Conservation (phyloP, 2,329 filamentous ascomycete species). For the Penicillium frequentans region DNA sequence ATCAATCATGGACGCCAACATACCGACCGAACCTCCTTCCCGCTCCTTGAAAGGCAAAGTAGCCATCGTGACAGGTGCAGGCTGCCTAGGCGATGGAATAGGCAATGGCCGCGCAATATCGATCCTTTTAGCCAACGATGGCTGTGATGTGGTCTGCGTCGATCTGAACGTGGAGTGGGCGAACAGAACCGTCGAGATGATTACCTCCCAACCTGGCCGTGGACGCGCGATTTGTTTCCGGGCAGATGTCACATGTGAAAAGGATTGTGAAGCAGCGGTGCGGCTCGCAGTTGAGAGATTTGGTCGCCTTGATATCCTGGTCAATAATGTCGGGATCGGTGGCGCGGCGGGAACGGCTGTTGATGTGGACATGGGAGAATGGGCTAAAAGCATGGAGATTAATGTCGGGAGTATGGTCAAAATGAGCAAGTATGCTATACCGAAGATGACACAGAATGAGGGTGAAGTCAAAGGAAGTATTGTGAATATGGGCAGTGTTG, state of each 20-base stretch:
- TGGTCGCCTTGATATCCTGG: conserved; percentile 61
- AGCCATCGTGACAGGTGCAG: conserved; percentile 60
- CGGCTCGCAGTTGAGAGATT: conserved; percentile 45
- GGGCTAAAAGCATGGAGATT: conserved; percentile 58
- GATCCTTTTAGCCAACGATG: conserved; percentile 60
- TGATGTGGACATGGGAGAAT: conserved; percentile 60
- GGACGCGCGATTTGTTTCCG: conserved; percentile 31
- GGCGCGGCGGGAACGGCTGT: conserved; percentile 61
- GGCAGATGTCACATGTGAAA: conserved; percentile 57
- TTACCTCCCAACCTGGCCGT: conserved; percentile 38
- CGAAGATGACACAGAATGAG: conserved; percentile 58
- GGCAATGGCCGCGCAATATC: conserved; percentile 61
- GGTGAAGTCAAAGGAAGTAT: conserved; percentile 37
- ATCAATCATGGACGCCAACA: conserved; percentile 16
- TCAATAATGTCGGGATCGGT: conserved; percentile 65
- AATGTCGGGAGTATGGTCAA: conserved; percentile 67
- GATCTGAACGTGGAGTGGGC: conserved; percentile 55
- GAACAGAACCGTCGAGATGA: conserved; percentile 55
- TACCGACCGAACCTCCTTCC: conserved; percentile 22
- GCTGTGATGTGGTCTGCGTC: conserved; percentile 59
- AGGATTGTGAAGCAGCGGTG: conserved; percentile 50
- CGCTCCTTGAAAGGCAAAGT: conserved; percentile 25
- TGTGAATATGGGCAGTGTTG: conserved; percentile 63
- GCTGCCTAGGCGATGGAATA: conserved; percentile 57
- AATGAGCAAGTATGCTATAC: conserved; percentile 63